These are phyloP conservation scores for Cicer yamashitae DNA, from an alignment of 306 rosid genomes.

Conservation along the genomic window DNA sequence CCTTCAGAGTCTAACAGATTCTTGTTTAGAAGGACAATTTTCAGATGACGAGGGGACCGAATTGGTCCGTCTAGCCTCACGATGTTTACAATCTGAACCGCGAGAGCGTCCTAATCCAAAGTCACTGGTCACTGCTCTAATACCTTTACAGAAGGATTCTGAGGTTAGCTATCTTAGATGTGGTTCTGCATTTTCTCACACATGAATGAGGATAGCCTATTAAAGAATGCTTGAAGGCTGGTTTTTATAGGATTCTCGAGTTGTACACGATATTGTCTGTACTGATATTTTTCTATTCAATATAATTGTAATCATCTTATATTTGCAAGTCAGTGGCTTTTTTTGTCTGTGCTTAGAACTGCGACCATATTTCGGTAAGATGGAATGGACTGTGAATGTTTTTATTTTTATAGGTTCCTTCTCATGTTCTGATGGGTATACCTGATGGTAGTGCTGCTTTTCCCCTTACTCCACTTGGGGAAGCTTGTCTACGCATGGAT, in stretches of 20 bases:
- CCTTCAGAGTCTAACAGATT: constrained; percentile 85
- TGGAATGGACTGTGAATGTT: constrained; percentile 43
- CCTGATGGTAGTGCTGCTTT: constrained; percentile 66
- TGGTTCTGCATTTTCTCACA: constrained; percentile 28
- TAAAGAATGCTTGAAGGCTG: constrained; percentile 19
- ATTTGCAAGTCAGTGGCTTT: constrained; percentile 8
- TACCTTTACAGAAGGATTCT: constrained; percentile 87
- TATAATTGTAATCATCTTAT: constrained; percentile 21
- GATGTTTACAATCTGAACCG: constrained; percentile 89
- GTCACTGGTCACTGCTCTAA: constrained; percentile 77
- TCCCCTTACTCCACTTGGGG: constrained; percentile 79
- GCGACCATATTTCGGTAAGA: constrained; percentile 34
- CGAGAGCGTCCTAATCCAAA: constrained; percentile 95
- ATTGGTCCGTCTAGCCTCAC: constrained; percentile 90
- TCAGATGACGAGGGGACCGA: constrained; percentile 90
- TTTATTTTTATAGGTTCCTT: constrained; percentile 73
- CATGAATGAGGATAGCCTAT: constrained; percentile 23
- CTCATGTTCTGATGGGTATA: constrained; percentile 86
- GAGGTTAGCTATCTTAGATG: constrained; percentile 64
- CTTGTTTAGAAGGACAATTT: constrained; percentile 94
- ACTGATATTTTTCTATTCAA: constrained; percentile 13
- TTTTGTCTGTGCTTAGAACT: constrained; percentile 29
- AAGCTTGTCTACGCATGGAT: constrained; percentile 85
- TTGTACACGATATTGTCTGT: neutral
- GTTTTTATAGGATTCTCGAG: constrained; percentile 14